Evolutionary conservation across 78 protist species (phyloP).

Genomic region (Cyanophora paradoxa): DNA sequence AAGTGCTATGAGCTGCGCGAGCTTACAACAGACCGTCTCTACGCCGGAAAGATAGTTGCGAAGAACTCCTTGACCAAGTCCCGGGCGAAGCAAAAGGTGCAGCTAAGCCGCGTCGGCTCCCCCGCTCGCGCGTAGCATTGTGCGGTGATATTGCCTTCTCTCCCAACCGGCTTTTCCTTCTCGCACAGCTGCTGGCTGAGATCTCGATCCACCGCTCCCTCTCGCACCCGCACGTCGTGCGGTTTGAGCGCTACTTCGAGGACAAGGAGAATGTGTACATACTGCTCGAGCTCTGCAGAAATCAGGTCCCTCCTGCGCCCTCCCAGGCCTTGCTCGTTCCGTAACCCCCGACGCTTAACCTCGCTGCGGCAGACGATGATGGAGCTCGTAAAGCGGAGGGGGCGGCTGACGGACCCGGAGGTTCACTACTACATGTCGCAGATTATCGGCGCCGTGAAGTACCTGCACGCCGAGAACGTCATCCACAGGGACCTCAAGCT

Average conservation of each 20-base stretch:
- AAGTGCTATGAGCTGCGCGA: constrained; percentile 69
- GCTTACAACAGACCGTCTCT: constrained; percentile 37
- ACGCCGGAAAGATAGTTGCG: constrained; percentile 82
- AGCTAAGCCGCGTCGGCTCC: neutral
- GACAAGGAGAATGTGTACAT: constrained; percentile 84
- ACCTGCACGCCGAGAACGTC: constrained; percentile 51
- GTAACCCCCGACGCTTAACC: too few relatives aligned
- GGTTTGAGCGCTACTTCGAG: constrained; percentile 74
- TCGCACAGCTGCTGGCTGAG: constrained; percentile 68
- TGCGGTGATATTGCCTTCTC: neutral
- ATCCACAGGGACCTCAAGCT: constrained; percentile 85
- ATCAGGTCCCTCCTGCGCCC: too few relatives aligned
- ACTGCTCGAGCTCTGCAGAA: constrained; percentile 85
- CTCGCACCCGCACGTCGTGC: constrained; percentile 80
- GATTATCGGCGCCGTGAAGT: constrained; percentile 30
- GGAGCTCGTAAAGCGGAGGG: constrained; percentile 62
- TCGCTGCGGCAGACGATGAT: constrained; percentile 76
- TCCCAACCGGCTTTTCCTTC: neutral
- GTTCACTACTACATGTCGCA: constrained; percentile 54
- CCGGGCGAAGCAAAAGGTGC: constrained; percentile 60
- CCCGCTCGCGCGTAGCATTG: neutral
- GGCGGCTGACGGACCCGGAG: constrained; percentile 62
- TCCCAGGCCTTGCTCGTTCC: too few relatives aligned
- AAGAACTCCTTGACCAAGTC: constrained; percentile 66
- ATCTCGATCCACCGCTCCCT: constrained; percentile 84